A percentile compares a stretch with the other conserved stretches of the same genome.
These are phyloP conservation scores for Chaetomiaceae sp. DNA, from an alignment of 2,329 filamentous ascomycete species.

Conservation along the genomic window DNA sequence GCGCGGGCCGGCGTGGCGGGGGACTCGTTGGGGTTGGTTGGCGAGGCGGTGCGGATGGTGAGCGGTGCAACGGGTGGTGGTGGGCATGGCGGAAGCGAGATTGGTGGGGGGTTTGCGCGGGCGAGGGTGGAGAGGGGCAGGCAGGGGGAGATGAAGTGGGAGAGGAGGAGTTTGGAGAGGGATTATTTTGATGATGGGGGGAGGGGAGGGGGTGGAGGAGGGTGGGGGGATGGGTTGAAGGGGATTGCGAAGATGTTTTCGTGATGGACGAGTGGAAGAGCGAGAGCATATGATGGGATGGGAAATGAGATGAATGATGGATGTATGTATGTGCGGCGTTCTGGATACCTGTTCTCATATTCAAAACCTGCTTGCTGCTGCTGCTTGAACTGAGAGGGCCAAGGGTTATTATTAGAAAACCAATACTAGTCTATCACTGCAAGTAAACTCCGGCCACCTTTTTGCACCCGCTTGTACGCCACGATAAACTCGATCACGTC, in stretches of 20 bases:
- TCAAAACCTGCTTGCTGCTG: not conserved
- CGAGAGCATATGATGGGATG: not conserved
- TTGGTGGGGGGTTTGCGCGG: not conserved
- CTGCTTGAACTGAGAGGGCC: not conserved
- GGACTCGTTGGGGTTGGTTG: conserved; percentile 43
- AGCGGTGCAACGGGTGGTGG: no score
- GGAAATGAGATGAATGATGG: conserved; percentile 1
- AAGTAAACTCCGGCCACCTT: conserved; percentile 3
- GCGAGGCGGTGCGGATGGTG: conserved; percentile 52
- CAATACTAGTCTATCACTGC: conserved; percentile 17
- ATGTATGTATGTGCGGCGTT: not conserved
- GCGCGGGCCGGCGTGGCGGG: conserved; percentile 40
- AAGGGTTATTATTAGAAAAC: conserved; percentile 5
- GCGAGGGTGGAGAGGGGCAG: conserved; percentile 9
- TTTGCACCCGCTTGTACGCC: not conserved
- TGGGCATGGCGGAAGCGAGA: conserved; percentile 19
- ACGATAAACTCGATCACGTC: conserved; percentile 4
- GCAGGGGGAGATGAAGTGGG: conserved; percentile 33
- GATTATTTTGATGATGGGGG: no score
- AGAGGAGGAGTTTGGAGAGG: conserved; percentile 24
- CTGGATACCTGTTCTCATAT: not conserved
- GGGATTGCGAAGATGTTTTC: conserved; percentile 28
- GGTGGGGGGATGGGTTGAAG: conserved; percentile 17
- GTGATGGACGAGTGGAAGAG: conserved; percentile 4
- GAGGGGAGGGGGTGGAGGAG: conserved; percentile 11